Evolutionary conservation across 805 yeast genomes (phyloP), one percentile per base, ranked within the genome.

Genomic region (Hanseniaspora nectarophila): DNA sequence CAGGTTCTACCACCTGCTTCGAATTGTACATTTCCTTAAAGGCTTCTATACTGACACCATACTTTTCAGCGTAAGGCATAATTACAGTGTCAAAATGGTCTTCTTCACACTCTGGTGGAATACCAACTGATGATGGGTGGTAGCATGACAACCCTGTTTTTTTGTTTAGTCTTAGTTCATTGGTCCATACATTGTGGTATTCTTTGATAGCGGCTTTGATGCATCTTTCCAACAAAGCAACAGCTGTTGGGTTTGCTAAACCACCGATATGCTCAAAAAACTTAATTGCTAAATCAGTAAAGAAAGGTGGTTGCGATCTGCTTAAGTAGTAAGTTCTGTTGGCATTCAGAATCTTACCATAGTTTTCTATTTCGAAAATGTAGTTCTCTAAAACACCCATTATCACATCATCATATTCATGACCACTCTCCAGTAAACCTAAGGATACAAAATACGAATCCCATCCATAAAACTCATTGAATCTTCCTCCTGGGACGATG

Each of bases 401-500:
- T 8, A 95, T 90, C 32, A 89, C 72, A 38, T 81, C 84, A 20
- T 79, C 66, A 47, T 78, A 73, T 38, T 74, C 76, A 61, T 84
- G 83, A 5, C 45, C 51, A 32, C 46, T 39, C 26, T 76, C 74
- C 24, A 92, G 64, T 39, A 92, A 71, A 1, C 97, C 98, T 23
- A 88, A 66, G 0, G 92, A 77, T 63, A 82, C 88, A 82, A 92
- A 85, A 63, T 92, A 90, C 2, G 96, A 87, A 65, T 90, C 98
- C 98, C 98, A 90, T 15, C 97, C 98, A 62, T 92, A 90, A 54
- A 88, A 75, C 68, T 90, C 98, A 68, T 92, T 92, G 68, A 90
- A 90, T 57, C 98, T 73, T 21, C 98, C 97, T 16, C 98, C 98
- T 1, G 98, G 98, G 23, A 90, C 97, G 16, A 86, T 84, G 65